Percentiles rank a stretch among this genome's conserved stretches.
Conservation (phyloP, 1,139 yeast genomes). For the Torulaspora globosa region DNA sequence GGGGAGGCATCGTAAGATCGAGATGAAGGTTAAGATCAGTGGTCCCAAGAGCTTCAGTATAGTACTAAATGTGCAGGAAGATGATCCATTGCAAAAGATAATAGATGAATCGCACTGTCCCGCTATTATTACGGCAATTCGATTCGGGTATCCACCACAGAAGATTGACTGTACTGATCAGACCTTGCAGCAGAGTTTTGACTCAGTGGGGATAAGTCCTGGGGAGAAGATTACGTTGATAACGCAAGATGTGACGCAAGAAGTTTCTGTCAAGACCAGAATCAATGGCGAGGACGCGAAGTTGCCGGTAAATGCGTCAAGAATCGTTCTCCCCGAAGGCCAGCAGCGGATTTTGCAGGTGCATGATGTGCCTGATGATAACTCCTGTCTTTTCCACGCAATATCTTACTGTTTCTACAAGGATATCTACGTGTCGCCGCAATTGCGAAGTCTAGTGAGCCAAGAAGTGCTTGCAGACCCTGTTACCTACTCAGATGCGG, state of each 20-base stretch:
- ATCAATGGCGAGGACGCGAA: constrained; percentile 1
- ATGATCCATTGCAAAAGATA: constrained; percentile 25
- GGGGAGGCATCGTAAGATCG: background rate
- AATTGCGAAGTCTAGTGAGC: constrained; percentile 27
- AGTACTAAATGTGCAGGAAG: constrained; percentile 30
- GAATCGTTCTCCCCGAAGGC: constrained; percentile 12
- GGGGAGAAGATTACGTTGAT: constrained; percentile 53
- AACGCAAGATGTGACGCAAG: constrained; percentile 30
- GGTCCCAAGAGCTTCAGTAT: constrained; percentile 19
- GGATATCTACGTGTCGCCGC: constrained; percentile 28
- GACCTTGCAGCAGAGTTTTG: constrained; percentile 26
- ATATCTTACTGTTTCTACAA: constrained; percentile 52
- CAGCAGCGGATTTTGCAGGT: constrained; percentile 35
- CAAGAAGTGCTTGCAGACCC: constrained; percentile 45
- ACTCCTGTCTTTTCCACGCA: constrained; percentile 74
- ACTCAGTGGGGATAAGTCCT: constrained; percentile 45
- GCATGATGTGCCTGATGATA: constrained; percentile 70
- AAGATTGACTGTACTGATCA: constrained; percentile 37
- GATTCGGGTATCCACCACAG: constrained; percentile 62
- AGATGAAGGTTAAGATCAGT: constrained; percentile 35
- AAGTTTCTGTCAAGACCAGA: background rate
- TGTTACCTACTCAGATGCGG: constrained; percentile 50
- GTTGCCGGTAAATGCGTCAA: constrained; percentile 8
- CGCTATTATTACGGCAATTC: constrained; percentile 35
- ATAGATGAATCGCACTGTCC: constrained; percentile 17